Percentiles rank a stretch among this genome's conserved stretches.
Conservation (phyloP, 306 rosid species). For the Biancaea sappan region DNA sequence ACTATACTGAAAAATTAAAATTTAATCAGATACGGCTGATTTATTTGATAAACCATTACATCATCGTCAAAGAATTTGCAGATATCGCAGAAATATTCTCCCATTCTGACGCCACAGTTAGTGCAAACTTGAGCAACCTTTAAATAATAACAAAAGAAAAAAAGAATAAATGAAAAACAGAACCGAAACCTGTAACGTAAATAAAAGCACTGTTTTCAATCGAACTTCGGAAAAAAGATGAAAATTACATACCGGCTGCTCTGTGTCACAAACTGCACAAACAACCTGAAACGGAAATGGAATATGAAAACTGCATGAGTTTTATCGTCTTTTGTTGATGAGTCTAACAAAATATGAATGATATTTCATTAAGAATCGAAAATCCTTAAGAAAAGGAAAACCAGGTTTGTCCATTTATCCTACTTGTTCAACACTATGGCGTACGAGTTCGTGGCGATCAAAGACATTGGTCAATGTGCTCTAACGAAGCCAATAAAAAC, state of each 20-base stretch:
- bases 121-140: conserved; percentile 89
- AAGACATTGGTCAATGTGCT: conserved; percentile 59
- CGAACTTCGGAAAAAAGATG: background rate
- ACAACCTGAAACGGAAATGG: conserved; percentile 68
- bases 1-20: conserved; percentile 23
- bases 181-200: conserved; percentile 16
- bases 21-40: conserved; percentile 14
- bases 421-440: conserved; percentile 77
- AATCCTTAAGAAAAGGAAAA: background rate
- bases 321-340: background rate
- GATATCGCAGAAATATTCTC: conserved; percentile 87
- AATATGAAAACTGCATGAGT: background rate
- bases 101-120: conserved; percentile 92
- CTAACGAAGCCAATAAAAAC: conserved; percentile 46
- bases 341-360: background rate
- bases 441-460: conserved; percentile 84
- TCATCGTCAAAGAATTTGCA: conserved; percentile 95
- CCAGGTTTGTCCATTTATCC: conserved; percentile 4
- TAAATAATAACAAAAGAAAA: background rate
- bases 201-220: background rate
- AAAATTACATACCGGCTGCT: conserved; percentile 71
- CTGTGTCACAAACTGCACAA: conserved; percentile 94
- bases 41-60: conserved; percentile 47
- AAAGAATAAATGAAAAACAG: background rate
- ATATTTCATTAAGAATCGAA: background rate